phyloP scores from a whole-genome alignment of 106 monocot genomes.

The Agapanthus africanus region DNA sequence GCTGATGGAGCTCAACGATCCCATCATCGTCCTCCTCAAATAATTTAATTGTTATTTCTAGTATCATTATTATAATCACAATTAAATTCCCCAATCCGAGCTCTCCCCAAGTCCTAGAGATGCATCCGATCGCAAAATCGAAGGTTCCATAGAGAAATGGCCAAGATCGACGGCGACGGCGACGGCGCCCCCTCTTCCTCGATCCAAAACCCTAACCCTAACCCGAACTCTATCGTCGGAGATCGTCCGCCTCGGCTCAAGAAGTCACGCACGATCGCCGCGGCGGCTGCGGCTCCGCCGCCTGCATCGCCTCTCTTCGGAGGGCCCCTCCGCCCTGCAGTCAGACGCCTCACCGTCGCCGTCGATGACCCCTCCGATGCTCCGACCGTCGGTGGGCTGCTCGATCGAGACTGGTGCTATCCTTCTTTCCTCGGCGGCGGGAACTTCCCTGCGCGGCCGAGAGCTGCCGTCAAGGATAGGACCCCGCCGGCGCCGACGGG shows the following conservation, averaged over 20 bases:
- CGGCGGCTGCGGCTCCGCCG: neutral
- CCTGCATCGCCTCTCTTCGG: slow-evolving; percentile 11
- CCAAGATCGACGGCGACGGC: no score
- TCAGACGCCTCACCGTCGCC: slow-evolving; percentile 37
- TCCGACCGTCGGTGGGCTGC: slow-evolving; percentile 11
- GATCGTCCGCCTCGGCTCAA: slow-evolving; percentile 5
- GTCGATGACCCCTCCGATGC: slow-evolving; percentile 46
- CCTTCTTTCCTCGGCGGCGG: slow-evolving; percentile 52
- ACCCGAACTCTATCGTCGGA: slow-evolving; percentile 25
- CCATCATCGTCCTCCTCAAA: no score
- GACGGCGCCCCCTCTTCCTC: no score
- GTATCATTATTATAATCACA: no score
- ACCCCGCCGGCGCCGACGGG: slow-evolving; percentile 5
- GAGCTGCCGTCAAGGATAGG: neutral
- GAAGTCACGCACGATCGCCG: neutral
- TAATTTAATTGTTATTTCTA: no score
- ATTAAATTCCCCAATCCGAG: no score
- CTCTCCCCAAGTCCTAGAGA: no score
- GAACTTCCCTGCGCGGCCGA: slow-evolving; percentile 17
- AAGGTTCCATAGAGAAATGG: no score
- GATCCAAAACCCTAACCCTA: no score
- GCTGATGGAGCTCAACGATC: no score
- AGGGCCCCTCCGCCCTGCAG: slow-evolving; percentile 17
- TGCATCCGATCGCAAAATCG: no score
- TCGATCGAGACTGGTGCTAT: slow-evolving; percentile 61